Evolutionary conservation across 306 rosid genomes (phyloP).

Genomic region (Castanea crenata): DNA sequence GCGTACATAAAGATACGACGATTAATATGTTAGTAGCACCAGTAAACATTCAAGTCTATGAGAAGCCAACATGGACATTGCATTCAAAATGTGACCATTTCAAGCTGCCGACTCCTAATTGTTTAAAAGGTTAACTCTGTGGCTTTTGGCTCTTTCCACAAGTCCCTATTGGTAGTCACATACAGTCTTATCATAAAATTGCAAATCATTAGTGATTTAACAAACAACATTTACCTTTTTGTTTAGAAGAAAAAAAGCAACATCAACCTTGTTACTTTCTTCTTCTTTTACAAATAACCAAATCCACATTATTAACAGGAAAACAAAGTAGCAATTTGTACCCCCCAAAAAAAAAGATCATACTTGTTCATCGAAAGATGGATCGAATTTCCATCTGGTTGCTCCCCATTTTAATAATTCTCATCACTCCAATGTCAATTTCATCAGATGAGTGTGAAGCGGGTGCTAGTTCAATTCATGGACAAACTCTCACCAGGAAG

Average conservation of each 20-base stretch:
- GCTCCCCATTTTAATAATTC: constrained; percentile 23
- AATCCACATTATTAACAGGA: constrained; percentile 3
- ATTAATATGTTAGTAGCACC: background rate
- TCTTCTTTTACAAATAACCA: constrained; percentile 6
- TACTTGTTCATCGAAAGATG: constrained; percentile 33
- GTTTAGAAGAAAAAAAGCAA: background rate
- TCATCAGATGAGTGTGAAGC: constrained; percentile 45
- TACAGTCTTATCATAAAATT: constrained; percentile 28
- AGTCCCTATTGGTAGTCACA: constrained; percentile 1
- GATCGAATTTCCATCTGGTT: constrained; percentile 31
- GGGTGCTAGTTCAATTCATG: constrained; percentile 51
- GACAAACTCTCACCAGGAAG: constrained; percentile 45
- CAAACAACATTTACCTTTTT: background rate
- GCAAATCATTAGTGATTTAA: constrained; percentile 31
- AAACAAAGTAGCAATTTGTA: constrained; percentile 3
- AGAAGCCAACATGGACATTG: constrained; percentile 16
- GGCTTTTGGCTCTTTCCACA: constrained; percentile 38
- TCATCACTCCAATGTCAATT: constrained; percentile 22
- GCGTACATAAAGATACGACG: background rate
- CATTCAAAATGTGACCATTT: constrained; percentile 24
- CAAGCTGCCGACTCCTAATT: constrained; percentile 52
- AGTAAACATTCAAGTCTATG: background rate
- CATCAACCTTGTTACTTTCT: constrained; percentile 1
- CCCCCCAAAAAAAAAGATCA: background rate
- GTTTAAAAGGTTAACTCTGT: background rate